These are phyloP conservation scores for Naumovozyma dairenensis DNA, from an alignment of 805 yeast species.

Conservation along the genomic window DNA sequence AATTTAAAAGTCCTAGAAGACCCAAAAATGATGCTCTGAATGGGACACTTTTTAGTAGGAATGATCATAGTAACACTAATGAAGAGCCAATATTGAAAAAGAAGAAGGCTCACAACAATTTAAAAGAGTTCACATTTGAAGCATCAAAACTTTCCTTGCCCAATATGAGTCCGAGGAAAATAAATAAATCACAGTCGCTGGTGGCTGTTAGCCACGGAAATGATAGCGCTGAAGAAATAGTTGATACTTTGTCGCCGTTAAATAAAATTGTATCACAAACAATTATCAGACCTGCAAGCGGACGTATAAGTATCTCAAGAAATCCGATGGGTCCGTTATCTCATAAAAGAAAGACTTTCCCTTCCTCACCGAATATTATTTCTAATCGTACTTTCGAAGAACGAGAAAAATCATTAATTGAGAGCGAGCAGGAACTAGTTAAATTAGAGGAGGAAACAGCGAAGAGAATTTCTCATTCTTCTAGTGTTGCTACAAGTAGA, in stretches of 20 bases:
- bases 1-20: not conserved
- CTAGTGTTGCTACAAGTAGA: slow-evolving; percentile 20
- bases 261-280: slow-evolving; percentile 9
- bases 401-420: slow-evolving; percentile 15
- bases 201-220: slow-evolving; percentile 1
- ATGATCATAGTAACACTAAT: too few species aligned
- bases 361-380: not conserved
- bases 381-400: slow-evolving; percentile 10
- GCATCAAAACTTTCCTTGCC: slow-evolving; percentile 4
- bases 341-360: not conserved
- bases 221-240: slow-evolving; percentile 6
- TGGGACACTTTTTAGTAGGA: not conserved
- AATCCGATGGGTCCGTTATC: slow-evolving; percentile 3
- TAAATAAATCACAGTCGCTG: too few species aligned
- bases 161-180: too few species aligned
- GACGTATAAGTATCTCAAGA: slow-evolving; percentile 24
- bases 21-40: not conserved
- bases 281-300: slow-evolving; percentile 24
- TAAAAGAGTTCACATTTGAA: slow-evolving; percentile 38
- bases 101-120: slow-evolving; percentile 40
- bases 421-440: slow-evolving; percentile 13
- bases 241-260: slow-evolving; percentile 3
- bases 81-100: slow-evolving; percentile 31
- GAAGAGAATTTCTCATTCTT: slow-evolving; percentile 5
- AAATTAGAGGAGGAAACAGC: slow-evolving; percentile 9